phyloP scores from a whole-genome alignment of 1,139 yeast species.

The Lizanozyma gosingica region DNA sequence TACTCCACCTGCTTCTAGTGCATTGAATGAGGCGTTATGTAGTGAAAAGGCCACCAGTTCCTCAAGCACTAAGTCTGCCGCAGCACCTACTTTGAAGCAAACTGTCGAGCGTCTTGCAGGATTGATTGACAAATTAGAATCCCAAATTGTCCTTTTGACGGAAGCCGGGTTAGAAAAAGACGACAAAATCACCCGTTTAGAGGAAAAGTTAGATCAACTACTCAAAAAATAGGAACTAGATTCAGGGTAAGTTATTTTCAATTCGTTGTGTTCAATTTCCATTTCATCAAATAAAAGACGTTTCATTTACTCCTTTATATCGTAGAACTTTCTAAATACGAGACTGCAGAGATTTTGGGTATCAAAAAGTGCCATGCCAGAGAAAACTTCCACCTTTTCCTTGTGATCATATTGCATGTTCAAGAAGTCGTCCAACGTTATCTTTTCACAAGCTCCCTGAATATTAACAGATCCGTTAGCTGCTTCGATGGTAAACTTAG shows the following conservation, averaged over 20 bases:
- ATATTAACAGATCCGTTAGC: slow-evolving; percentile 35
- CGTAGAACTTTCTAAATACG: slow-evolving; percentile 67
- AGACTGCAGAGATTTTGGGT: slow-evolving; percentile 57
- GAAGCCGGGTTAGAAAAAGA: slow-evolving; percentile 55
- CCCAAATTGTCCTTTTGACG: slow-evolving; percentile 42
- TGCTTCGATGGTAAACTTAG: slow-evolving; percentile 63
- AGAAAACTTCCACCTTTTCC: slow-evolving; percentile 45
- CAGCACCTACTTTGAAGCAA: slow-evolving; percentile 56
- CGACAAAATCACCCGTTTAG: slow-evolving; percentile 40
- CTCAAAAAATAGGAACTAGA: slow-evolving; percentile 16
- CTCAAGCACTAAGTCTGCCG: slow-evolving; percentile 20
- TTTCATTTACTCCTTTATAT: slow-evolving; percentile 13
- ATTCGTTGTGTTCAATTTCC: too few relatives aligned
- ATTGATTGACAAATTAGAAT: slow-evolving; percentile 48
- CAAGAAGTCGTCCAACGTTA: slow-evolving; percentile 62
- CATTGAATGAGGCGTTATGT: too few relatives aligned
- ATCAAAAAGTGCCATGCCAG: slow-evolving; percentile 58
- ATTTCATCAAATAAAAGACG: background rate
- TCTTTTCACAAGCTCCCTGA: slow-evolving; percentile 43
- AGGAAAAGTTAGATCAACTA: slow-evolving; percentile 32
- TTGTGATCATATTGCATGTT: slow-evolving; percentile 58
- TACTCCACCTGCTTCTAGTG: background rate
- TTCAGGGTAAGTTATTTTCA: too few relatives aligned
- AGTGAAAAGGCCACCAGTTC: slow-evolving; percentile 9
- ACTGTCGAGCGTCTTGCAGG: slow-evolving; percentile 58